Percentiles rank a stretch among this genome's conserved stretches.
Conservation (phyloP, 495 filamentous ascomycete genomes). For the Penicillium alfredii region DNA sequence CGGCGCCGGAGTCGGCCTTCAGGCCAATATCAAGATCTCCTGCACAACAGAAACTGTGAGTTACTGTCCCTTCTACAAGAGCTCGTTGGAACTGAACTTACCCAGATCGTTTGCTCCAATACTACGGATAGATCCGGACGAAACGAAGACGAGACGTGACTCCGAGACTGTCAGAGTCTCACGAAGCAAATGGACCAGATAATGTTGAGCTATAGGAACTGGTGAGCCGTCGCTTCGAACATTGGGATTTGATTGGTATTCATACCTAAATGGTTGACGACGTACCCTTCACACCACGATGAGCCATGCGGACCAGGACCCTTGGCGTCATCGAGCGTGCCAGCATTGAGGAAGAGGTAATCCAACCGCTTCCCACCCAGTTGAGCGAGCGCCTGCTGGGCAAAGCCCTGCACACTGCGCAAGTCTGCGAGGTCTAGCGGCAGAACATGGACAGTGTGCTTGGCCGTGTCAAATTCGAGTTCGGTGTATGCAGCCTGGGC, state of each 20-base stretch:
- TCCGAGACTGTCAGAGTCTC: slow-evolving; percentile 18
- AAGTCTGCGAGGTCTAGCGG: slow-evolving; percentile 21
- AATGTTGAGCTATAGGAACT: slow-evolving; percentile 28
- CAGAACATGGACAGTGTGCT: slow-evolving; percentile 17
- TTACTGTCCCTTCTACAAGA: too few relatives aligned
- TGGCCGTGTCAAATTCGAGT: slow-evolving; percentile 16
- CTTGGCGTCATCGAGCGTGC: slow-evolving; percentile 13
- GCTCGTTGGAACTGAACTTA: slow-evolving; percentile 8
- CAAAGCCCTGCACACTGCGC: slow-evolving; percentile 22
- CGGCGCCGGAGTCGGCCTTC: slow-evolving; percentile 24
- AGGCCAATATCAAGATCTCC: slow-evolving; percentile 24
- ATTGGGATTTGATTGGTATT: too few relatives aligned
- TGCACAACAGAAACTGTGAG: too few relatives aligned
- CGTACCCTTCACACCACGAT: slow-evolving; percentile 19
- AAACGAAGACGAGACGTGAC: slow-evolving; percentile 25
- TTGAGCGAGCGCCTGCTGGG: slow-evolving; percentile 15
- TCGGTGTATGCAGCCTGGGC: slow-evolving; percentile 18
- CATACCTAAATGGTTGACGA: slow-evolving; percentile 28
- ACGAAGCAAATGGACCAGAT: slow-evolving; percentile 21
- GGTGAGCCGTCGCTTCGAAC: too few relatives aligned
- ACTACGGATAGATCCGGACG: slow-evolving; percentile 24
- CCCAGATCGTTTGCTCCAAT: slow-evolving; percentile 20
- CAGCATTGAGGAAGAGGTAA: slow-evolving; percentile 20
- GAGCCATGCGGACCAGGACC: slow-evolving; percentile 24
- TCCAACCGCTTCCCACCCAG: slow-evolving; percentile 14